Base-by-base conservation (phyloP, 192 early-diverging fungal genomes). In the Chytriomyces sp. region DNA sequence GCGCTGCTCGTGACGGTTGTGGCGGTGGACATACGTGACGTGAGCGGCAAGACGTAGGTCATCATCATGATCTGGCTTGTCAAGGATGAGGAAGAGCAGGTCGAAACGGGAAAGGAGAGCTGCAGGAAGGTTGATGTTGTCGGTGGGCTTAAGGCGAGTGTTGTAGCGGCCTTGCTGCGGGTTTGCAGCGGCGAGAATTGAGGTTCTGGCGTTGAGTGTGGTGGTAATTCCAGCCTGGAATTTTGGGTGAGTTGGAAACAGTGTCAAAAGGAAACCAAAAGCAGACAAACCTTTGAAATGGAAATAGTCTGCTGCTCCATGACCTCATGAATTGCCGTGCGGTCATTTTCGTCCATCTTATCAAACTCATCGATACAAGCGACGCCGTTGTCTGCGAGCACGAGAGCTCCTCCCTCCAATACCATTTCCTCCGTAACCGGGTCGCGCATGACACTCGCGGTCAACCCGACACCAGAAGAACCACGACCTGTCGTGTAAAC, bases 241-340 rank as follows among this genome's bases (percentile, higher is more conserved):
- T 4, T 0, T n/a, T 7, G n/a, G n/a, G n/a, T n/a, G n/a, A 73
- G 19, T 52, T 22, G 12, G 22, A 30, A 34, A 57, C 52, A 34
- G 25, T 22, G 7, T 40, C n/a, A 7, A 34, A 36, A 36, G n/a
- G 59, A 52, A 26, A 32, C 22, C 19, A 2, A 39, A 19, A 26
- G 33, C 5, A 33, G n/a, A 59, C 72, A 30, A 14, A 75, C 77
- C 83, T 99, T 99, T 77, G 90, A 89, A 58, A 99, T 96, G 67
- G 90, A 93, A 75, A 99, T 96, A 2, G 96, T 99, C 82, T 99
- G 97, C 75, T 99, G 97, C 89, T 99, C 97, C 97, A 99, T 99
- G 10, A 98, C 97, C 81, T 99, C 97, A 77, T 98, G 97, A 77
- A 99, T 96, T 30, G 96, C 96, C 6, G 96, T 95, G 64, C 96